Evolutionary conservation across 306 rosid species (phyloP), one percentile per base, ranked within the genome.

Genomic region (Fagus crenata): DNA sequence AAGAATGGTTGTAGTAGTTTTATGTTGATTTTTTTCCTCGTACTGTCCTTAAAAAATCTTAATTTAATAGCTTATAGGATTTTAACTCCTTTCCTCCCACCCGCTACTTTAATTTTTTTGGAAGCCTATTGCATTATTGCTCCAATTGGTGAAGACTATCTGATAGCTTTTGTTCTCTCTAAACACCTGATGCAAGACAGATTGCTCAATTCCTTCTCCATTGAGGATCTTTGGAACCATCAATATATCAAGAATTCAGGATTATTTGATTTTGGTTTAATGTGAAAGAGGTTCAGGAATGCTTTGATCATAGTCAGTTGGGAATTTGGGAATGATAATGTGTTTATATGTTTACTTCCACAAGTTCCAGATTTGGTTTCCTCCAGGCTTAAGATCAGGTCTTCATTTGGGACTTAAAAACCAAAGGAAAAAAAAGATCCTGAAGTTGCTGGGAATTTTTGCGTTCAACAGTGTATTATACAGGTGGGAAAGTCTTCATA

Each of bases 201-300:
- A n/a, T 58, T 28, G 64, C 64, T 7, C 14, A 58, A 28, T 28
- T 28, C 64, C 64, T 58, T 58, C 51, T 46, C 51, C 14, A 3
- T 18, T 9, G 35, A 58, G 64, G 36, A 9, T 8, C 13, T 28
- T 58, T 58, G 36, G 64, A 58, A 6, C 35, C 64, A 0, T 5
- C 13, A 28, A 35, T 28, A 58, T 58, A 46, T 9, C 51, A 46
- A 13, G 14, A 46, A 46, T 46, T 46, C 11, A 28, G 64, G 36
- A 28, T 58, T 58, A 8, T 58, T 58, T 58, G 36, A 28, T 28
- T 58, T 58, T 3, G 64, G 64, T 32, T 58, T 58, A 32, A 58
- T 58, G 14, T 58, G 64, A 28, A 58, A 58, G 64, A 58, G 36
- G 64, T 58, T 58, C 28, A 58, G 35, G 64, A 28, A 58, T 58